Base-by-base conservation (phyloP, 2,329 filamentous ascomycete genomes). In the Sclerotinia sclerotiorum region DNA sequence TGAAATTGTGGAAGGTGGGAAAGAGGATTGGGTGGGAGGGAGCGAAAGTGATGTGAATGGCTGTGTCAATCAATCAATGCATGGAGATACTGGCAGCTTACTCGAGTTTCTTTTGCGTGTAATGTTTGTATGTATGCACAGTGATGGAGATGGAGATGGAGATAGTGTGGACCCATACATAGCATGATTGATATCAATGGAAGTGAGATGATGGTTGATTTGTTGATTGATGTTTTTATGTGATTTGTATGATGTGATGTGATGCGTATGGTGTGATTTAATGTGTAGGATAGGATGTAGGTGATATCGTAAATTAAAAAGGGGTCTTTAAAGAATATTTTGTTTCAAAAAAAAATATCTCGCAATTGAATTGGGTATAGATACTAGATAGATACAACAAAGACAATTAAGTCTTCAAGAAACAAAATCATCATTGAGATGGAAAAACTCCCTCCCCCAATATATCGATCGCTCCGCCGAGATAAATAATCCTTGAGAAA, bases 341-440 rank as follows among this genome's bases (percentile, higher is more conserved):
- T 2, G 17, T n/a, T 17, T 48, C n/a, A 8, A 29, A 19, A 32
- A 13, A 35, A 49, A 48, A 61, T 4, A 61, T 49, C 24, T 62
- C 29, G 1, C 21, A 62, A 51, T 51, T 17, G 39, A 17, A 15
- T 17, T 52, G 65, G 65, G 65, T 67, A 67, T 67, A 67, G 44
- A 61, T 52, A 27, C 61, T 67, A 67, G 44, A 61, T 52, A 27
- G 32, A 61, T 44, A 42, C 21, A 39, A 27, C 10, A 49, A 49
- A 7, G 29, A 32, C 29, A 51, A 39, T 21, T n/a, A 51, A 39
- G 27, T 17, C 39, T 61, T 27, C 29, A 39, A 27, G 7, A 3
- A 21, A 19, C n/a, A 48, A 49, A 35, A 35, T 35, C 35, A 29
- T 21, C 17, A 51, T 52, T 32, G 15, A 58, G n/a, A 60, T 44